Evolutionary conservation across 1,284 basidiomycete genomes (phyloP).

Genomic region (Ceratobasidium sp.): DNA sequence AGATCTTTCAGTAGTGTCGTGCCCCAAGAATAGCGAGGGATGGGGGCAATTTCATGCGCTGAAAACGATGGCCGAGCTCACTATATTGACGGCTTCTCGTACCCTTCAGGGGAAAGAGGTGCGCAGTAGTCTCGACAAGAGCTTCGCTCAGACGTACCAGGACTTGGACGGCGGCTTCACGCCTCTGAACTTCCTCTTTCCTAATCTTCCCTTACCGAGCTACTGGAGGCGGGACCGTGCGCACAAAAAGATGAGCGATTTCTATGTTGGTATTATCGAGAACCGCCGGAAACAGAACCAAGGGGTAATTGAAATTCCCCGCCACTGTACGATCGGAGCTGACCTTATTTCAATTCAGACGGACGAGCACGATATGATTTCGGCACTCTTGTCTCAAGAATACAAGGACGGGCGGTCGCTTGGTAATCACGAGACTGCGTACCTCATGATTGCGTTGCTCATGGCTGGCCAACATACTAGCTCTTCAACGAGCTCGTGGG

Average conservation of each 20-base stretch:
- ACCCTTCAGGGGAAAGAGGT: slow-evolving; percentile 96
- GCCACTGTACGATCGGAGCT: neutral
- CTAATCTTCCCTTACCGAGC: slow-evolving; percentile 91
- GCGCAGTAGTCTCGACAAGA: slow-evolving; percentile 82
- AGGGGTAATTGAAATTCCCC: slow-evolving; percentile 57
- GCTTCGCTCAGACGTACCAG: slow-evolving; percentile 88
- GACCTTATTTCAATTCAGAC: neutral
- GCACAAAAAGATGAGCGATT: slow-evolving; percentile 94
- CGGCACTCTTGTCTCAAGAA: slow-evolving; percentile 82
- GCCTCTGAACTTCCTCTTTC: slow-evolving; percentile 94
- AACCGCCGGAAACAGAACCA: slow-evolving; percentile 74
- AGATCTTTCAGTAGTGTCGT: slow-evolving; percentile 59
- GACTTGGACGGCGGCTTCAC: slow-evolving; percentile 96
- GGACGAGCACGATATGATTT: slow-evolving; percentile 93
- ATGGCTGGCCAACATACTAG: slow-evolving; percentile 99
- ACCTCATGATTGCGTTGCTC: slow-evolving; percentile 95
- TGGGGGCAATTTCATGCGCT: slow-evolving; percentile 83
- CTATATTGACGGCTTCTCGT: slow-evolving; percentile 93
- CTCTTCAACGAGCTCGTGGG: slow-evolving; percentile 92
- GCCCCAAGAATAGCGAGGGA: slow-evolving; percentile 25
- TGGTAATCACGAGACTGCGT: slow-evolving; percentile 92
- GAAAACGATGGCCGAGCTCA: slow-evolving; percentile 89
- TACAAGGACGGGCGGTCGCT: slow-evolving; percentile 90
- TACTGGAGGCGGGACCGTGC: slow-evolving; percentile 91
- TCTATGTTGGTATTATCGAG: slow-evolving; percentile 91